Percentiles rank a stretch among this genome's conserved stretches.
Conservation (phyloP, 257 asterid genomes). For the Solanum ossicruentum region DNA sequence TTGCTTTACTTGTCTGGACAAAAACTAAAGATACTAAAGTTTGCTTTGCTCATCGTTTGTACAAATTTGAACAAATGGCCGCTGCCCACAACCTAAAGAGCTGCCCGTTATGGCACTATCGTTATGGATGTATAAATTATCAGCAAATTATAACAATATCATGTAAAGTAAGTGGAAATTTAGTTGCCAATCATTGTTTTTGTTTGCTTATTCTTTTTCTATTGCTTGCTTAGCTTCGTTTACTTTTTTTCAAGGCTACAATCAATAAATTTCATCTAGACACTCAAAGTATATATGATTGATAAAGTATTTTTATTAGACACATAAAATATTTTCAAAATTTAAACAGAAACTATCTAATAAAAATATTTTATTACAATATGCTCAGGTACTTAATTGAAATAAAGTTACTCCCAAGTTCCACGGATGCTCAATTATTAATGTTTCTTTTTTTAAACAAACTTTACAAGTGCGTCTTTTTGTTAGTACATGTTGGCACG, state of each 20-base stretch:
- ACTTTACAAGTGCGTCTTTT: background rate
- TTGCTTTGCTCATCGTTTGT: background rate
- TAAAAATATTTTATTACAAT: no score
- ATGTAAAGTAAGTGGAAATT: background rate
- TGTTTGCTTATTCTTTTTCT: background rate
- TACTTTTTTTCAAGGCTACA: background rate
- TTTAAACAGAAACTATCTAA: no score
- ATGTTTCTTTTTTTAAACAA: background rate
- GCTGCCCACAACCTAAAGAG: background rate
- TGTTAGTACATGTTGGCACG: background rate
- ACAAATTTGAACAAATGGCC: background rate
- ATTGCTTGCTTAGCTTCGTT: background rate
- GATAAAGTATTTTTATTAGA: background rate
- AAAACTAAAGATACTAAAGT: background rate
- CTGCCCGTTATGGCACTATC: background rate
- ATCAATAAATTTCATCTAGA: background rate
- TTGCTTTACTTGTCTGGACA: background rate
- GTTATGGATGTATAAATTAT: background rate
- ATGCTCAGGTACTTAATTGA: background rate
- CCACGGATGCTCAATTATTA: background rate
- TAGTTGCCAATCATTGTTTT: background rate
- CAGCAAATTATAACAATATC: background rate
- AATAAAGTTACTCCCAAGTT: background rate
- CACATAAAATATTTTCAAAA: background rate
- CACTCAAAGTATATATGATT: background rate